phyloP scores from a whole-genome alignment of 768 basidiomycete species.

The Suillus weaverae region DNA sequence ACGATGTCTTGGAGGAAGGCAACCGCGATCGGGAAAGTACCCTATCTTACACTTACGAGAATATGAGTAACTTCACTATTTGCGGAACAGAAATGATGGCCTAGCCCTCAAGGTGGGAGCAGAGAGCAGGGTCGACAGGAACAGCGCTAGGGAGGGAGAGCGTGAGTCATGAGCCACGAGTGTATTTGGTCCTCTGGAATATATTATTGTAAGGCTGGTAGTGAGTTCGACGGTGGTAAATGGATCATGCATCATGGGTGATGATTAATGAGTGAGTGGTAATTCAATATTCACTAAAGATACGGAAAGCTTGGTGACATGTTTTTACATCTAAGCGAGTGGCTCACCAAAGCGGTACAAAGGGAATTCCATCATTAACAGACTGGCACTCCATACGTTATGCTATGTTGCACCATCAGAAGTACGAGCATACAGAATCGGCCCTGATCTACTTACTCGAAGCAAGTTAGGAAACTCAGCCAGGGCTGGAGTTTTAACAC shows the following conservation, averaged over 20 bases:
- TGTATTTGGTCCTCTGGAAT: not conserved
- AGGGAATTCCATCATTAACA: too few species aligned
- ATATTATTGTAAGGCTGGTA: not conserved
- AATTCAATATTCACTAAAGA: too few species aligned
- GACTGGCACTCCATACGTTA: too few species aligned
- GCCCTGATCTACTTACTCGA: not conserved
- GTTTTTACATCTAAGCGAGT: too few species aligned
- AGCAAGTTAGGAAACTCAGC: not conserved
- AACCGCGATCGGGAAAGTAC: not conserved
- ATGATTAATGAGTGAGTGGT: too few species aligned
- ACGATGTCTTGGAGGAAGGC: not conserved
- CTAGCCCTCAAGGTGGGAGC: not conserved
- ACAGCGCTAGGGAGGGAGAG: not conserved
- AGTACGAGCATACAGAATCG: not conserved
- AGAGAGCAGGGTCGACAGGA: not conserved
- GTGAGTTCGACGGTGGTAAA: too few species aligned
- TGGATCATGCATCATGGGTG: too few species aligned
- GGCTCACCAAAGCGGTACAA: too few species aligned
- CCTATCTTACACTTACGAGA: not conserved
- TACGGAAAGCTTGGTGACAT: too few species aligned
- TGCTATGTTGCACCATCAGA: not conserved
- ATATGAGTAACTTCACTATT: not conserved
- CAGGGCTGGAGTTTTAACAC: too few species aligned
- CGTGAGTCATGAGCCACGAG: not conserved
- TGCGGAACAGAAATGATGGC: not conserved